Conservation (phyloP, 495 filamentous ascomycete species). For the Umbilicaria muhlenbergii region DNA sequence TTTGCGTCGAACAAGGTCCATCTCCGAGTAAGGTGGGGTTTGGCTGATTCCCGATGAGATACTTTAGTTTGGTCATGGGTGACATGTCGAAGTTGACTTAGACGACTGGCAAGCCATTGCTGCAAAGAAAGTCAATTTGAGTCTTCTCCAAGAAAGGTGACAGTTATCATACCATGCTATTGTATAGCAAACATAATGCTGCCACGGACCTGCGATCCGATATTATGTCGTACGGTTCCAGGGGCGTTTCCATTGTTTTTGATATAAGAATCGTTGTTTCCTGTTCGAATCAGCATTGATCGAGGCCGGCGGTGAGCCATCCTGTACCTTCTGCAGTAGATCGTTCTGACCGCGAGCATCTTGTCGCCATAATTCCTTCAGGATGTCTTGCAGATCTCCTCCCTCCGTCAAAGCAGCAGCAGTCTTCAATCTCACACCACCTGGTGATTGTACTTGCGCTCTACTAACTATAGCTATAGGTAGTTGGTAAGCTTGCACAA, state of each 20-base stretch:
- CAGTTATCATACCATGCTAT: conserved; percentile 52
- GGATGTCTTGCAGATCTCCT: conserved; percentile 49
- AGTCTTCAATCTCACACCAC: conserved; percentile 43
- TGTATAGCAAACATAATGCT: conserved; percentile 74
- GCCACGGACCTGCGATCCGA: conserved; percentile 73
- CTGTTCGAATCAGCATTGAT: conserved; percentile 15
- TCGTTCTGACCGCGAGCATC: conserved; percentile 15
- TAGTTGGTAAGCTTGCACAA: not conserved
- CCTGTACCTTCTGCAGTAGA: conserved; percentile 26
- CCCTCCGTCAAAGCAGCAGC: conserved; percentile 56
- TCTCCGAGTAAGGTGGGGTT: conserved; percentile 36
- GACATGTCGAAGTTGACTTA: conserved; percentile 60
- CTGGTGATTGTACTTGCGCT: conserved; percentile 17
- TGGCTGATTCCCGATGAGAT: conserved; percentile 22
- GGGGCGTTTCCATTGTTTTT: conserved; percentile 42
- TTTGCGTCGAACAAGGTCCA: conserved; percentile 61
- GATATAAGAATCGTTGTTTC: conserved; percentile 53
- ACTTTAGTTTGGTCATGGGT: conserved; percentile 30
- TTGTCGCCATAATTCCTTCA: conserved; percentile 42
- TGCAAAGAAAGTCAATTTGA: conserved; percentile 15
- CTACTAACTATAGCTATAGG: conserved; percentile 9
- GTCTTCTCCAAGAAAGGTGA: not conserved
- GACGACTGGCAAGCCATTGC: conserved; percentile 82
- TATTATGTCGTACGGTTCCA: conserved; percentile 70
- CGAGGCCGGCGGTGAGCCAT: too few relatives aligned